Conservation (phyloP, 495 filamentous ascomycete species). For the Talaromyces stipitatus region DNA sequence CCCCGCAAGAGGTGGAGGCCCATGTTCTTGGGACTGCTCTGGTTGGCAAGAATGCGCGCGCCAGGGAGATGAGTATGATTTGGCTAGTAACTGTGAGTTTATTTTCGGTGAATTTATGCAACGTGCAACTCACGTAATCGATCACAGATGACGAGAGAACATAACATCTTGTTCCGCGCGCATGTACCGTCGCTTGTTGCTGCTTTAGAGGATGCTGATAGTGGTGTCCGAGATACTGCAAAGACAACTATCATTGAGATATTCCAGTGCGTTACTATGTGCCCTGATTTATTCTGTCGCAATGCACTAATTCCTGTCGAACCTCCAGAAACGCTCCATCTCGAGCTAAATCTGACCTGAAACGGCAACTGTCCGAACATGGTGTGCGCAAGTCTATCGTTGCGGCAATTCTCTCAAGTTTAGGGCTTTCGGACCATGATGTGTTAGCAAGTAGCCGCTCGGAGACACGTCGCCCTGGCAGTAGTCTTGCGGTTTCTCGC, state of each 20-base stretch:
- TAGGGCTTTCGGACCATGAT: constrained; percentile 43
- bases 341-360: constrained; percentile 78
- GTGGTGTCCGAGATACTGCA: constrained; percentile 72
- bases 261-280: constrained; percentile 53
- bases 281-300: background rate
- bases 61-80: constrained; percentile 74
- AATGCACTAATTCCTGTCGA: constrained; percentile 5
- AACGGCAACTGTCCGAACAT: constrained; percentile 67
- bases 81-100: constrained; percentile 64
- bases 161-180: constrained; percentile 66
- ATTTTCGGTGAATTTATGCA: constrained; percentile 2
- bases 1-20: constrained; percentile 65
- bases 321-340: constrained; percentile 61
- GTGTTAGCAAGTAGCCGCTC: constrained; percentile 14
- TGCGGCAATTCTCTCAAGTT: constrained; percentile 63
- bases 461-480: constrained; percentile 7
- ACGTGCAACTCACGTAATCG: background rate
- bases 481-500: constrained; percentile 5
- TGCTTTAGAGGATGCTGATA: constrained; percentile 82
- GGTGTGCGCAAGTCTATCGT: constrained; percentile 81
- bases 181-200: constrained; percentile 80
- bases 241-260: constrained; percentile 76
- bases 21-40: constrained; percentile 71
- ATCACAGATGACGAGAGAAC: constrained; percentile 65
- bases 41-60: constrained; percentile 67